phyloP scores from a whole-genome alignment of 1,284 basidiomycete species.

The Ustanciosporium gigantosporum region DNA sequence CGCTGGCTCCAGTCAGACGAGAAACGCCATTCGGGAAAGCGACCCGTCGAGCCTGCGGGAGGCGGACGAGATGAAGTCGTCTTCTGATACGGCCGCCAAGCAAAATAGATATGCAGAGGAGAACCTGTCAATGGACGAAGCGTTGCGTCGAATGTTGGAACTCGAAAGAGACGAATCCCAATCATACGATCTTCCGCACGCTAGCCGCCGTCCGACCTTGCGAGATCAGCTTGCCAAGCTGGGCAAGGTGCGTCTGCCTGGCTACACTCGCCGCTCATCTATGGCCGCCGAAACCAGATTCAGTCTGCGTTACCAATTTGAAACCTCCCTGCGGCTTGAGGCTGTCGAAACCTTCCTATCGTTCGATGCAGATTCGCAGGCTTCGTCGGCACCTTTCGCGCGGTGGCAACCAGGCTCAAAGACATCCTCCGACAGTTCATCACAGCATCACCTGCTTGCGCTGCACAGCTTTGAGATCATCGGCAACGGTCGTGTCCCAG shows the following conservation, averaged over 20 bases:
- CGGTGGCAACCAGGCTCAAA: neutral
- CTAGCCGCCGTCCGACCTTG: constrained; percentile 11
- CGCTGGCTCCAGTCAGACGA: neutral
- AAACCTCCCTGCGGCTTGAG: constrained; percentile 23
- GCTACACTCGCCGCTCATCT: constrained; percentile 22
- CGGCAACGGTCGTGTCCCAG: constrained; percentile 21
- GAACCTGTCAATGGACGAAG: constrained; percentile 40
- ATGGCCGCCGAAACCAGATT: constrained; percentile 30
- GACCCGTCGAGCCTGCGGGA: neutral
- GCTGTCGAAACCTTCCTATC: constrained; percentile 41
- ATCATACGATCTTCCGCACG: neutral
- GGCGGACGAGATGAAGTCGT: neutral
- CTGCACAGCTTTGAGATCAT: constrained; percentile 38
- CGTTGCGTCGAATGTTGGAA: constrained; percentile 34
- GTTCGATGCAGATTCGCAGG: constrained; percentile 5
- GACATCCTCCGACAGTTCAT: constrained; percentile 10
- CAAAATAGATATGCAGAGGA: constrained; percentile 8
- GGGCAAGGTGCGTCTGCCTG: constrained; percentile 22
- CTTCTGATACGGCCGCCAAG: neutral
- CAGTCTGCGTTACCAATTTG: constrained; percentile 39
- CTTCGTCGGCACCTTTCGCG: constrained; percentile 3
- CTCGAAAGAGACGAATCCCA: constrained; percentile 6
- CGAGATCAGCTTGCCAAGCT: constrained; percentile 21
- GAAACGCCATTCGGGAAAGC: no score
- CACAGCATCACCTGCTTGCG: constrained; percentile 40